A percentile compares a stretch with the other conserved stretches of the same genome.
These are phyloP conservation scores for Solanum chiquidenum DNA, from an alignment of 257 asterid species.

Conservation along the genomic window DNA sequence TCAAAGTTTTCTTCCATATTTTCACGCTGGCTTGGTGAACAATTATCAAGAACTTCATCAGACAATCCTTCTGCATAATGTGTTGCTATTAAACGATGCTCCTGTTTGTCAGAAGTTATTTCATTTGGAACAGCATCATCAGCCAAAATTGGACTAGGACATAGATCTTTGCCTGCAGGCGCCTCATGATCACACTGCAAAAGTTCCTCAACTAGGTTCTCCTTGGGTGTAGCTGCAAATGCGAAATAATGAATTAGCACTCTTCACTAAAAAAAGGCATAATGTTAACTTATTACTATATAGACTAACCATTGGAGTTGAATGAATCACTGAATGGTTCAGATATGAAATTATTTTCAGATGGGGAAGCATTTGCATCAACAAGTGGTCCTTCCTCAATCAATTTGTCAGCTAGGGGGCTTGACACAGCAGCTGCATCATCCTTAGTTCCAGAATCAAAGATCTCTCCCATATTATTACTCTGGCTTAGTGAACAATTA, in stretches of 20 bases:
- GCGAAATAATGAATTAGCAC: neutral
- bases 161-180: neutral
- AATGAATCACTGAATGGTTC: constrained; percentile 8
- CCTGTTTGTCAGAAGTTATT: neutral
- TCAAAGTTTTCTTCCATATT: neutral
- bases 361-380: constrained; percentile 11
- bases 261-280: neutral
- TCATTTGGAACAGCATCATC: neutral
- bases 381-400: constrained; percentile 2
- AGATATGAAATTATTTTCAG: constrained; percentile 3
- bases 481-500: neutral
- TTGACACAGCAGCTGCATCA: neutral
- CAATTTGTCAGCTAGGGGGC: neutral
- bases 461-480: neutral
- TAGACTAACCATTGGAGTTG: constrained; percentile 14
- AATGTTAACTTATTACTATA: neutral
- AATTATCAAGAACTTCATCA: neutral
- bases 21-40: neutral
- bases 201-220: neutral
- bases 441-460: neutral
- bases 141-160: neutral
- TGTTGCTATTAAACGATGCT: neutral
- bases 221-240: neutral
- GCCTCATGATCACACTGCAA: neutral
- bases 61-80: neutral